Evolutionary conservation across 2,329 filamentous ascomycete genomes (phyloP).

Genomic region (Graphilbum ipis-grandicollis): DNA sequence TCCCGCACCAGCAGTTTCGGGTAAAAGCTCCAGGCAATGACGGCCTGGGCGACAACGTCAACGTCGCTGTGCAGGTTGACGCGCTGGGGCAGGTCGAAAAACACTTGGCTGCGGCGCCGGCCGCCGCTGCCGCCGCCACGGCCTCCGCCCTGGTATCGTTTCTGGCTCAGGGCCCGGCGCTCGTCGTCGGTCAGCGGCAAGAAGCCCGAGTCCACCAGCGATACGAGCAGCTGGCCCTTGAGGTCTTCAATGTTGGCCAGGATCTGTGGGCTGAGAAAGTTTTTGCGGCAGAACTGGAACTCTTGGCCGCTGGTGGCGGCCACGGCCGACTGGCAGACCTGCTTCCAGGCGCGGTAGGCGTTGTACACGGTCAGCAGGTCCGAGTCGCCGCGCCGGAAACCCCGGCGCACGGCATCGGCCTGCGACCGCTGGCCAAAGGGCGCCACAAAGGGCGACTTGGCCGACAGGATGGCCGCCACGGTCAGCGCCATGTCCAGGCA

Average conservation of each 20-base stretch:
- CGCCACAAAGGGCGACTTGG: conserved; percentile 83
- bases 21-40: conserved; percentile 90
- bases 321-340: conserved; percentile 50
- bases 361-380: conserved; percentile 89
- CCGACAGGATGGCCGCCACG: conserved; percentile 81
- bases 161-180: conserved; percentile 47
- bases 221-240: conserved; percentile 76
- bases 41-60: conserved; percentile 60
- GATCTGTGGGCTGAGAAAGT: conserved; percentile 79
- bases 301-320: conserved; percentile 44
- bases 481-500: conserved; percentile 86
- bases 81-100: conserved; percentile 65
- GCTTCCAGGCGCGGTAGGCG: conserved; percentile 79
- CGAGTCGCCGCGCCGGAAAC: conserved; percentile 74
- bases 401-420: conserved; percentile 60
- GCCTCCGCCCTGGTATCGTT: conserved; percentile 40
- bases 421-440: conserved; percentile 72
- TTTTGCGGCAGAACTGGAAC: conserved; percentile 83
- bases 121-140: conserved; percentile 33
- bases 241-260: conserved; percentile 87
- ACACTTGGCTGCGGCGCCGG: conserved; percentile 45
- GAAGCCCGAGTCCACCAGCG: conserved; percentile 73
- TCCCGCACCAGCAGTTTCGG: conserved; percentile 79
- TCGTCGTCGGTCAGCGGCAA: conserved; percentile 60
- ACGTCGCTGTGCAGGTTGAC: conserved; percentile 65